Percentiles rank a stretch among this genome's conserved stretches.
Evolutionary conservation across 1,284 basidiomycete genomes (phyloP).

Genomic region (Vanrija pseudolonga): DNA sequence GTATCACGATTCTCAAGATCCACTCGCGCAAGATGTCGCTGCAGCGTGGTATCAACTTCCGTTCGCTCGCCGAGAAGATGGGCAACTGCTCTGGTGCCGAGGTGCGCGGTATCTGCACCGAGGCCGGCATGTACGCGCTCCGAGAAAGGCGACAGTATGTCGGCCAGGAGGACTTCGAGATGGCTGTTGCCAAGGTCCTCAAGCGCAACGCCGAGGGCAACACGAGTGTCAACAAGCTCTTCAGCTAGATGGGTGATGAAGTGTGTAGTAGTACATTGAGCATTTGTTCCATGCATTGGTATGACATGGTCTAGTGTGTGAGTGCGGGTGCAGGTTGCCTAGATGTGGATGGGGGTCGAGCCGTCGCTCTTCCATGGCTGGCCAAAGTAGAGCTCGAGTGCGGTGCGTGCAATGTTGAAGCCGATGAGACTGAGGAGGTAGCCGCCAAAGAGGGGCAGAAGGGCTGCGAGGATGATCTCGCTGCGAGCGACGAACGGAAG

Average conservation of each 20-base stretch:
- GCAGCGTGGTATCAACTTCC: conserved; percentile 94
- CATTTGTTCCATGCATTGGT: too few relatives aligned
- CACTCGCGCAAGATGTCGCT: conserved; percentile 99
- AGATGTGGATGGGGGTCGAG: background rate
- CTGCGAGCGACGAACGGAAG: conserved; percentile 86
- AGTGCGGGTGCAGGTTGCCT: background rate
- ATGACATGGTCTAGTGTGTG: too few relatives aligned
- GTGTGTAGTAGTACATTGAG: too few relatives aligned
- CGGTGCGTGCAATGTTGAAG: conserved; percentile 79
- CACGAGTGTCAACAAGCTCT: conserved; percentile 84
- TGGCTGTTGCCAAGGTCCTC: conserved; percentile 92
- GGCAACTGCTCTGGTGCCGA: conserved; percentile 97
- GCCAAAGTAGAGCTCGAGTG: conserved; percentile 73
- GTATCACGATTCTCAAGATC: conserved; percentile 92
- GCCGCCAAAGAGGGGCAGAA: conserved; percentile 74
- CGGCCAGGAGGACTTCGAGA: conserved; percentile 97
- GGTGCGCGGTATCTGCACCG: conserved; percentile 96
- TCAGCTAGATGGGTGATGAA: conserved; percentile 48
- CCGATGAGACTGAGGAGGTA: conserved; percentile 83
- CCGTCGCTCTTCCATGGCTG: conserved; percentile 21
- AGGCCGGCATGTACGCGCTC: conserved; percentile 97
- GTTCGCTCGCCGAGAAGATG: conserved; percentile 96
- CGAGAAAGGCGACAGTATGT: conserved; percentile 94
- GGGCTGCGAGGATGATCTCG: conserved; percentile 77
- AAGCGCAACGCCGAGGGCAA: conserved; percentile 91